These are phyloP conservation scores for Melaleuca quinquenervia DNA, from an alignment of 345 rosid genomes.

Conservation along the genomic window DNA sequence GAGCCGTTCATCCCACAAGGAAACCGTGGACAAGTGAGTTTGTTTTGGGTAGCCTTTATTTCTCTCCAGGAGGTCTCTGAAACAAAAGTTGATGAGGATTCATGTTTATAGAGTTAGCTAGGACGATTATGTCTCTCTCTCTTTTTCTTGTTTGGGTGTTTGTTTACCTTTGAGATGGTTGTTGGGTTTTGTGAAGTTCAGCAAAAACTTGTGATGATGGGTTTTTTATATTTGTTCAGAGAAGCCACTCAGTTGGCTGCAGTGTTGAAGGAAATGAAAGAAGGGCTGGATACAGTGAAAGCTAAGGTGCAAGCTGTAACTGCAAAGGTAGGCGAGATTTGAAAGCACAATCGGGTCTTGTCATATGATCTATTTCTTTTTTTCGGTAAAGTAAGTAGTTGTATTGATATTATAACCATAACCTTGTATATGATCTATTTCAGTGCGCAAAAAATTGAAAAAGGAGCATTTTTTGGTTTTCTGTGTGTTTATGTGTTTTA, in stretches of 20 bases:
- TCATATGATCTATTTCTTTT: not conserved
- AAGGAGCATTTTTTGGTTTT: not conserved
- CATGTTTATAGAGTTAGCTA: not conserved
- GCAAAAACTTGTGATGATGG: not conserved
- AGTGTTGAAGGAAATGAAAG: conserved; percentile 65
- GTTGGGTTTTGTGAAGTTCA: not conserved
- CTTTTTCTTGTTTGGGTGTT: not conserved
- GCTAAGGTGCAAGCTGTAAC: conserved; percentile 66
- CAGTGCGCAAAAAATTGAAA: not conserved
- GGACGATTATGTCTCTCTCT: not conserved
- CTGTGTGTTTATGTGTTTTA: not conserved
- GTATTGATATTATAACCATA: too few relatives aligned
- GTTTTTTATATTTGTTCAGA: conserved; percentile 13
- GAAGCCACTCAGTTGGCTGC: conserved; percentile 58
- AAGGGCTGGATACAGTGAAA: conserved; percentile 60
- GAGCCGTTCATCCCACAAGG: not conserved
- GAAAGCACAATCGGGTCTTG: not conserved
- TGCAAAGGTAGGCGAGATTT: conserved; percentile 36
- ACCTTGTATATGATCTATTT: not conserved
- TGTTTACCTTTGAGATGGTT: not conserved
- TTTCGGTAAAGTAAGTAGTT: too few relatives aligned
- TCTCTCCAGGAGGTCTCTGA: not conserved
- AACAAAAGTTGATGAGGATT: not conserved
- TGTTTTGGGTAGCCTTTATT: not conserved
- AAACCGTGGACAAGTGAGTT: not conserved